Conservation (phyloP, 164 flowering plant species). For the Santalum album region DNA sequence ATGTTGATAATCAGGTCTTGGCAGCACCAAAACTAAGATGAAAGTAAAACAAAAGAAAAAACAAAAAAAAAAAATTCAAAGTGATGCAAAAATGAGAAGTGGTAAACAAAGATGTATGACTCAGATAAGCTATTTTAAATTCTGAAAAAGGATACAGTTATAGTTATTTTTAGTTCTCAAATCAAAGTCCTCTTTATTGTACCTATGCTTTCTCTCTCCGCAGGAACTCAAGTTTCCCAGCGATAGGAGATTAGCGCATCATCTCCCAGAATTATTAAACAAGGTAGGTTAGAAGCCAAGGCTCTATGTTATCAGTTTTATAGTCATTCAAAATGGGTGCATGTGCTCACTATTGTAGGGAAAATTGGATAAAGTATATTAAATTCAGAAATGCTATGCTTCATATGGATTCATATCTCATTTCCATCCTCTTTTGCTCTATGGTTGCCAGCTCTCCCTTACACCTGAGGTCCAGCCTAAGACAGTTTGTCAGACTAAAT, state of each 20-base stretch:
- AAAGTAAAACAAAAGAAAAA: no score
- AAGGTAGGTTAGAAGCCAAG: background rate
- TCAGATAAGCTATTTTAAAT: no score
- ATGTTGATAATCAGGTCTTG: no score
- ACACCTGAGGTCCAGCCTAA: background rate
- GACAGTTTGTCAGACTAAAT: background rate
- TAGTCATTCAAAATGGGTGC: no score
- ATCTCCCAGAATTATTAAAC: background rate
- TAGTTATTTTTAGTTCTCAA: background rate
- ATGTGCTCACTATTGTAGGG: no score
- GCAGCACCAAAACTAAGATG: no score
- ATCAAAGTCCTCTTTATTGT: background rate
- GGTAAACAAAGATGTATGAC: no score
- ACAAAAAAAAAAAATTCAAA: no score
- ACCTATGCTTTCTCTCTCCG: background rate
- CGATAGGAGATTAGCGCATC: background rate
- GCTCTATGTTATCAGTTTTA: no score
- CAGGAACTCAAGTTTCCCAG: background rate
- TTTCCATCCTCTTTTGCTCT: background rate
- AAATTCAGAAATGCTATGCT: background rate
- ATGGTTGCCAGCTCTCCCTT: constrained; percentile 1
- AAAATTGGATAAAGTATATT: no score
- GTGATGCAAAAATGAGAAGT: no score
- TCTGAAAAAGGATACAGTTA: no score
- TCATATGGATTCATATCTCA: background rate